phyloP scores from a whole-genome alignment of 768 basidiomycete genomes.

The Pulveroboletus sp. region DNA sequence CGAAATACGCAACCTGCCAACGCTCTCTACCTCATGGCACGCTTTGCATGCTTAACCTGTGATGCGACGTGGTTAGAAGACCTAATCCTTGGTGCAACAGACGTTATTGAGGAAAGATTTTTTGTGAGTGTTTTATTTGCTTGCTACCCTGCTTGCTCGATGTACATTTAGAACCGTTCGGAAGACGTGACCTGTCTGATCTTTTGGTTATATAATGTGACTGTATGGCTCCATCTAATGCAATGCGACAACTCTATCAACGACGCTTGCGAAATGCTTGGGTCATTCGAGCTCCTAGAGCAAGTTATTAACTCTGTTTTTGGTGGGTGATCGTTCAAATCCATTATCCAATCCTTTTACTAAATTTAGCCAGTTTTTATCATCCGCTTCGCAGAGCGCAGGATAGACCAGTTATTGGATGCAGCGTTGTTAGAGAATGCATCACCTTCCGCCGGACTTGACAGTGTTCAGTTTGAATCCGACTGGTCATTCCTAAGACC shows the following conservation, averaged over 20 bases:
- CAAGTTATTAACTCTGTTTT: slow-evolving; percentile 95
- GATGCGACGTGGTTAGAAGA: slow-evolving; percentile 93
- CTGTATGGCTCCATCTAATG: slow-evolving; percentile 88
- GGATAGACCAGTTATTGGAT: slow-evolving; percentile 86
- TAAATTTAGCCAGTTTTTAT: slow-evolving; percentile 69
- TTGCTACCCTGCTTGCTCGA: slow-evolving; percentile 11
- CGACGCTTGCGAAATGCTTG: slow-evolving; percentile 78
- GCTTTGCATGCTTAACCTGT: slow-evolving; percentile 91
- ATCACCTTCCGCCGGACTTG: slow-evolving; percentile 73
- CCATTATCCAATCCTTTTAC: background rate
- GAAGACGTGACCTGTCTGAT: slow-evolving; percentile 85
- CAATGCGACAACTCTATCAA: slow-evolving; percentile 79
- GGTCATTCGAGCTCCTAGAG: slow-evolving; percentile 82
- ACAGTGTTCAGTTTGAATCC: slow-evolving; percentile 87
- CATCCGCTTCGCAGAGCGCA: slow-evolving; percentile 86
- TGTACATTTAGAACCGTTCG: slow-evolving; percentile 57
- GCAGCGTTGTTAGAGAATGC: slow-evolving; percentile 78
- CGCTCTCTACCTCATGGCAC: slow-evolving; percentile 82
- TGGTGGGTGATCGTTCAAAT: slow-evolving; percentile 45
- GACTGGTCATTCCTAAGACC: slow-evolving; percentile 92
- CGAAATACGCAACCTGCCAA: slow-evolving; percentile 88
- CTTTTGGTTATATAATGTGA: slow-evolving; percentile 95
- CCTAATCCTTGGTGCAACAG: slow-evolving; percentile 85
- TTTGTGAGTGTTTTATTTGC: slow-evolving; percentile 60
- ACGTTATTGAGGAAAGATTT: slow-evolving; percentile 87